Conservation (phyloP, 306 rosid species). For the Hippophae gyantsensis region DNA sequence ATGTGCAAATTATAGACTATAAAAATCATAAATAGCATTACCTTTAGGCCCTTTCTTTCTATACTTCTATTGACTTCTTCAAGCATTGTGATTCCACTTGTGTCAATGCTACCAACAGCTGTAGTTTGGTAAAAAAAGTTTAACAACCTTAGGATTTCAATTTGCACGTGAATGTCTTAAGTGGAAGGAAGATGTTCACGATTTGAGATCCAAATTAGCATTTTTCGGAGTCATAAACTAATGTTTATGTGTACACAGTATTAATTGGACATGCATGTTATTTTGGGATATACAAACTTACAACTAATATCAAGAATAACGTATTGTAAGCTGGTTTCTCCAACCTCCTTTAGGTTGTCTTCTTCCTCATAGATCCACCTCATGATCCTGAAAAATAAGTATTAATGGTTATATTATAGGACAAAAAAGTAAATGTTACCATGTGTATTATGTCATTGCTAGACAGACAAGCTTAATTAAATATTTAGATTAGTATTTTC, state of each 20-base stretch:
- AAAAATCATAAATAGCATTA: too few species aligned
- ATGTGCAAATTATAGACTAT: not conserved
- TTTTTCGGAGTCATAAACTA: not conserved
- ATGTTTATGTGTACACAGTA: not conserved
- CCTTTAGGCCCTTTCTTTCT: conserved; percentile 22
- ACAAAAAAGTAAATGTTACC: not conserved
- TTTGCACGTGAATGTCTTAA: too few species aligned
- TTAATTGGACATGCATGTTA: not conserved
- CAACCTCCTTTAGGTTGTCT: conserved; percentile 25
- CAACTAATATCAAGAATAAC: conserved; percentile 29
- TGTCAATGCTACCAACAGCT: conserved; percentile 43
- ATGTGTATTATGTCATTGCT: too few species aligned
- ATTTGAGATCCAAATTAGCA: too few species aligned
- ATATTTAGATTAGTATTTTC: not conserved
- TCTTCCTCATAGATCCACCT: conserved; percentile 44
- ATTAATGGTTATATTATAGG: not conserved
- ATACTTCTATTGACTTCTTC: conserved; percentile 25
- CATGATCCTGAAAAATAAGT: conserved; percentile 18
- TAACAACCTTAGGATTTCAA: too few species aligned
- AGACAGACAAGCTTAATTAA: too few species aligned
- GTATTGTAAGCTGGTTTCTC: conserved; percentile 27
- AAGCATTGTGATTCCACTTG: conserved; percentile 41
- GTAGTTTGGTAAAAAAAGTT: conserved; percentile 1
- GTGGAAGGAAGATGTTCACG: too few species aligned
- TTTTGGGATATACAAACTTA: conserved; percentile 5